Conservation (phyloP, 495 filamentous ascomycete species). For the Amphirosellinia nigrospora region DNA sequence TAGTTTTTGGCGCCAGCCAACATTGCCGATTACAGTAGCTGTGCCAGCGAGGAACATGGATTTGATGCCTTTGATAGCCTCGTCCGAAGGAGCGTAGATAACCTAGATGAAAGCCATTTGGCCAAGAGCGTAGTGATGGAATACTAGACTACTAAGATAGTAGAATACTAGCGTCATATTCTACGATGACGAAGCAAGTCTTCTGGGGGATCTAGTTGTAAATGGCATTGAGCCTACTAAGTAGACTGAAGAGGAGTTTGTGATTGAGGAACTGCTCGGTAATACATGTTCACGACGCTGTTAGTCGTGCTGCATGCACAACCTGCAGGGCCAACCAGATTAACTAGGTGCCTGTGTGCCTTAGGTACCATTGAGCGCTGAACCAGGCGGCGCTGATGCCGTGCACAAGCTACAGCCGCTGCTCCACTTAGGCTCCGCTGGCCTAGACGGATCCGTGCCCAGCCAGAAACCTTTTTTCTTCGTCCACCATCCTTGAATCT, state of each 20-base stretch:
- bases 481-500: slow-evolving; percentile 1
- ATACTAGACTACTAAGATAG: not conserved
- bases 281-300: not conserved
- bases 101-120: slow-evolving; percentile 31
- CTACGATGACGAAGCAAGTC: not conserved
- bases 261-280: not conserved
- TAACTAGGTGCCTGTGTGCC: too few relatives aligned
- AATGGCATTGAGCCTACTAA: too few relatives aligned
- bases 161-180: not conserved
- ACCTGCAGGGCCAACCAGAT: not conserved
- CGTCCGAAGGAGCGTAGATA: slow-evolving; percentile 42
- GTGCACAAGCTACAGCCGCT: too few relatives aligned
- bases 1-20: slow-evolving; percentile 52
- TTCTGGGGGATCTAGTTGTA: too few relatives aligned
- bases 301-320: not conserved
- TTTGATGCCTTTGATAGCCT: slow-evolving; percentile 30
- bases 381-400: too few relatives aligned
- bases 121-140: not conserved
- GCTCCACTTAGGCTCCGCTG: not conserved
- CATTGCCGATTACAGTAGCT: slow-evolving; percentile 35
- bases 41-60: slow-evolving; percentile 54
- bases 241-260: not conserved
- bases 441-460: not conserved
- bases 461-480: slow-evolving; percentile 21
- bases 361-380: too few relatives aligned